These are phyloP conservation scores for Mycena sp. DNA, from an alignment of 1,284 basidiomycete species.

Conservation along the genomic window DNA sequence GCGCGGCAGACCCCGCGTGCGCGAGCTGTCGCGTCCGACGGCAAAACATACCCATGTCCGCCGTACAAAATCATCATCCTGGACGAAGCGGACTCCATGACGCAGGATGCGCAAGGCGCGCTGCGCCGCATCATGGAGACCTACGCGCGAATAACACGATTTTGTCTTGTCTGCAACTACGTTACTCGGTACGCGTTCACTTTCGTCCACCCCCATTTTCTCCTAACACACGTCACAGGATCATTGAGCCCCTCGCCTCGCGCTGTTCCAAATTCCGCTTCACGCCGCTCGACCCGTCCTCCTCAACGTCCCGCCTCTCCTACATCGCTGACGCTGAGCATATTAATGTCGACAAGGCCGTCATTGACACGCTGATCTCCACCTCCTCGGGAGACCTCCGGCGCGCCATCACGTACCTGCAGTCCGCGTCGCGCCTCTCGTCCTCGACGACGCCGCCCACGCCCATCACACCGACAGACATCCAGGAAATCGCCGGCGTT, in stretches of 20 bases:
- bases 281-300: slow-evolving; percentile 86
- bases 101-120: slow-evolving; percentile 97
- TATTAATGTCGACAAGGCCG: slow-evolving; percentile 58
- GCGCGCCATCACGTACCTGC: slow-evolving; percentile 98
- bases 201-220: slow-evolving; percentile 8
- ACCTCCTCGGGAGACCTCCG: slow-evolving; percentile 94
- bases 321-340: slow-evolving; percentile 81
- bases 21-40: slow-evolving; percentile 77
- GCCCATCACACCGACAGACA: slow-evolving; percentile 77
- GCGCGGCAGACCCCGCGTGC: slow-evolving; percentile 94
- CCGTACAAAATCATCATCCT: slow-evolving; percentile 99
- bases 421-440: slow-evolving; percentile 92
- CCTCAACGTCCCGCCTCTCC: slow-evolving; percentile 80
- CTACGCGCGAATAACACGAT: slow-evolving; percentile 95
- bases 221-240: slow-evolving; percentile 59
- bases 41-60: slow-evolving; percentile 91
- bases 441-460: slow-evolving; percentile 74
- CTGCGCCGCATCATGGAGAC: slow-evolving; percentile 98
- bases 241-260: slow-evolving; percentile 99
- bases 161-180: slow-evolving; percentile 99
- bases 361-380: slow-evolving; percentile 78
- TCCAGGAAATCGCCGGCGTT: slow-evolving; percentile 98
- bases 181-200: slow-evolving; percentile 86
- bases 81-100: slow-evolving; percentile 99
- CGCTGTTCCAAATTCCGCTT: slow-evolving; percentile 99